A percentile compares a stretch with the other conserved stretches of the same genome.
Conservation (phyloP, 345 rosid species). For the Mercurialis annua region DNA sequence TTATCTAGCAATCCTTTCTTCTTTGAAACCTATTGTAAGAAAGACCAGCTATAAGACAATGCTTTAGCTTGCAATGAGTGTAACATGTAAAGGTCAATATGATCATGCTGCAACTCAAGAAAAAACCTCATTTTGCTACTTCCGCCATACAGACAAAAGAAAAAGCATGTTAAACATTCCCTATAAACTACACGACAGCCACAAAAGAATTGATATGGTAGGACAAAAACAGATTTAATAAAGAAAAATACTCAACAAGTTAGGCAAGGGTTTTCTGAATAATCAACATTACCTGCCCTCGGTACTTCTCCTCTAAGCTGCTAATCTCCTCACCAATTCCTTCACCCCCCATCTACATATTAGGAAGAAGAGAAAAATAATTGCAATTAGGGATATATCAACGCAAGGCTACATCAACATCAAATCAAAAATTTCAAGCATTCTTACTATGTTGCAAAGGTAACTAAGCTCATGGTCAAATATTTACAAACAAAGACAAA, state of each 20-base stretch:
- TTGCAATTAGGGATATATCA: slow-evolving; percentile 9
- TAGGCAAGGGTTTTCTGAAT: slow-evolving; percentile 10
- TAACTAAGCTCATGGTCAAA: neutral
- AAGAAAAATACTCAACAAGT: neutral
- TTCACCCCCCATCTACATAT: slow-evolving; percentile 51
- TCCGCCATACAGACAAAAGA: neutral
- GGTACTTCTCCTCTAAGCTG: slow-evolving; percentile 57
- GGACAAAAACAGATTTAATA: slow-evolving; percentile 7
- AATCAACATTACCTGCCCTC: slow-evolving; percentile 56
- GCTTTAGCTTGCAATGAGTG: neutral
- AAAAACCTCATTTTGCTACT: slow-evolving; percentile 8
- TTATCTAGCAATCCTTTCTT: slow-evolving; percentile 61
- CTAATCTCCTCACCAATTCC: slow-evolving; percentile 55
- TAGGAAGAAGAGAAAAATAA: slow-evolving; percentile 45
- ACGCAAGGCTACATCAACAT: slow-evolving; percentile 9
- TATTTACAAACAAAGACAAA: neutral
- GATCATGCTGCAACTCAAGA: slow-evolving; percentile 1
- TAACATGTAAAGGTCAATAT: slow-evolving; percentile 17
- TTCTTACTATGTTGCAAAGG: neutral
- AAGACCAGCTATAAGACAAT: slow-evolving; percentile 12
- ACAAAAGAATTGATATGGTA: neutral
- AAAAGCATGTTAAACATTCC: neutral
- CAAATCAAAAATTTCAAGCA: slow-evolving; percentile 9
- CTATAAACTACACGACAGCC: slow-evolving; percentile 1
- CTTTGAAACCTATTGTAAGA: slow-evolving; percentile 54